Evolutionary conservation across 2,329 filamentous ascomycete species (phyloP), one percentile per base, ranked within the genome.

Genomic region (Arthrobotrys entomopaga): DNA sequence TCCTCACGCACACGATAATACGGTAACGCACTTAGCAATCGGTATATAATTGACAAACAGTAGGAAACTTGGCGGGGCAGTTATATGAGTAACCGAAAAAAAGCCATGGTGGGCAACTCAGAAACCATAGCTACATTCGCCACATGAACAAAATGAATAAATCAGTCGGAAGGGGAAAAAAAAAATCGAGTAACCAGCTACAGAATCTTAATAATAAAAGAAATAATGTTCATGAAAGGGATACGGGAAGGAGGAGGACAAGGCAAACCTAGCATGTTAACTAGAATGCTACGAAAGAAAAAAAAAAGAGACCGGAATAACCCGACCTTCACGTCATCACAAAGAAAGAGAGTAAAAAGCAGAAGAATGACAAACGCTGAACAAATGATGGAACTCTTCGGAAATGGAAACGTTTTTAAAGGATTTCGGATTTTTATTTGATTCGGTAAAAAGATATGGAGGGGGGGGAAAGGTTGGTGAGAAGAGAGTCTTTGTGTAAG

Each of bases 331-430:
- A 63, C 42, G 34, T 15, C 22, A 50, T 20, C 8, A 34, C 46
- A 59, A 52, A 10, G 43, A 38, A 24, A 66, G 7, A 26, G 34
- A 19, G n/a, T 19, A 63, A 26, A 15, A 63, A 29, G 16, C 16
- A 34, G 42, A 63, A 20, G 26, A 63, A 22, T 20, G 26, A 52
- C 40, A 49, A 57, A 49, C 65, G 56, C 65, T 69, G 65, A 61
- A 61, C 56, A 56, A 48, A 19, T 59, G 16, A 65, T 59, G 58
- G 42, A 59, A 64, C 52, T 59, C 20, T 59, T 49, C 29, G 59
- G 43, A 57, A 54, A 71, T 26, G 43, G 50, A 42, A 56, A 52
- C 2, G 42, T 43, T 71, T 64, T 53, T 53, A n/a, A 38, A 16
- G 43, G 50, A 49, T 49, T 50, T 64, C 58, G 57, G 52, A 26